Evolutionary conservation across 257 asterid species (phyloP).

Genomic region (Capsicum pubescens): DNA sequence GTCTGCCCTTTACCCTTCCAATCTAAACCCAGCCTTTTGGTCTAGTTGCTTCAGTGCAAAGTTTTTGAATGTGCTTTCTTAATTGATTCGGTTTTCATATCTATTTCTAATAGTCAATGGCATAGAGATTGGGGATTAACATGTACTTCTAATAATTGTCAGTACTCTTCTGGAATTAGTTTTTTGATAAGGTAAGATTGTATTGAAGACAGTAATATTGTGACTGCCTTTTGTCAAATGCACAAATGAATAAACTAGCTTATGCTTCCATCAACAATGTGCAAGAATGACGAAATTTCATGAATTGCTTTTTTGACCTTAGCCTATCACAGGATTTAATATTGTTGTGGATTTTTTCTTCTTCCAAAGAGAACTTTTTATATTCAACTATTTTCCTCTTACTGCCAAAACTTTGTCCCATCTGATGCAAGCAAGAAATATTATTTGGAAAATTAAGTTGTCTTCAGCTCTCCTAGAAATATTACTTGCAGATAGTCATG

Average conservation of each 20-base stretch:
- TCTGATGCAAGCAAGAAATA: conserved; percentile 4
- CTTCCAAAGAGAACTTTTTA: not conserved
- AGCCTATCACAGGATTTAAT: not conserved
- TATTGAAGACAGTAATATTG: not conserved
- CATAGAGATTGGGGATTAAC: not conserved
- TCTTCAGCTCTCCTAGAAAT: not conserved
- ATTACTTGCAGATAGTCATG: not conserved
- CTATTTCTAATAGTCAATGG: not conserved
- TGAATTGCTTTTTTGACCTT: not conserved
- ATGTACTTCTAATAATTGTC: not conserved
- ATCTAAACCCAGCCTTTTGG: not conserved
- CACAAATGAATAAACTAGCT: not conserved
- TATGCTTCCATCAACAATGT: not conserved
- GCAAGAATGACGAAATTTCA: conserved; percentile 3
- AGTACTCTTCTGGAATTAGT: not conserved
- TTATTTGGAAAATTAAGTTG: not conserved
- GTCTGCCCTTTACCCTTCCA: conserved; percentile 1
- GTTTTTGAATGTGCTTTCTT: not conserved
- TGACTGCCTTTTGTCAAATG: conserved; percentile 3
- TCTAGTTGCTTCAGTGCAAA: conserved; percentile 14
- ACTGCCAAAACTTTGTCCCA: not conserved
- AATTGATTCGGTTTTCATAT: not conserved
- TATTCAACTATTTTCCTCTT: not conserved
- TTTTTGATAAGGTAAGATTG: not conserved
- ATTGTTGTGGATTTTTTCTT: conserved; percentile 1